These are phyloP conservation scores for Leishmania tarentolae DNA, from an alignment of 208 protist genomes.

Conservation along the genomic window DNA sequence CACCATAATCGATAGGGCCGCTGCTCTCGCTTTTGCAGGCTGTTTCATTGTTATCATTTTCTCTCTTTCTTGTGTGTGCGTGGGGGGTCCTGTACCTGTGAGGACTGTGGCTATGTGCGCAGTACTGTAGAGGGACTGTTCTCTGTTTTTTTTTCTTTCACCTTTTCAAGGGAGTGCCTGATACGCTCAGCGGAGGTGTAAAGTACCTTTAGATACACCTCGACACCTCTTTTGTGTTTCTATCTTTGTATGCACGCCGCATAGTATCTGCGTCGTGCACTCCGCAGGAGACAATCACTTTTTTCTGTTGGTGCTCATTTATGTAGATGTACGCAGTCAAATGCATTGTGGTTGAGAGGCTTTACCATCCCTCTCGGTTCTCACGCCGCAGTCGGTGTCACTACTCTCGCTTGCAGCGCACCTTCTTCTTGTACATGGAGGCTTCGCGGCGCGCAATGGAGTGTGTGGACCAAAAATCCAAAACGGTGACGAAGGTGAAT, in stretches of 20 bases:
- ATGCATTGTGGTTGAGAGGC: not conserved
- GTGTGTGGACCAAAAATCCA: not conserved
- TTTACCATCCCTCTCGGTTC: not conserved
- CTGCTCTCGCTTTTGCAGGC: not conserved
- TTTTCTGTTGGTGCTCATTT: too few relatives aligned
- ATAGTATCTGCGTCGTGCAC: not conserved
- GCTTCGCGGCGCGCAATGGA: not conserved
- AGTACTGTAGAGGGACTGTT: not conserved
- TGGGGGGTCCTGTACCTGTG: not conserved
- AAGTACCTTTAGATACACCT: not conserved
- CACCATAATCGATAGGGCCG: not conserved
- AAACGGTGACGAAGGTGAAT: not conserved
- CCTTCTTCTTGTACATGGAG: not conserved
- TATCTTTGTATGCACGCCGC: not conserved
- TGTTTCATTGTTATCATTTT: not conserved
- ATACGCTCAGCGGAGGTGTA: not conserved
- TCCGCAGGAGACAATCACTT: not conserved
- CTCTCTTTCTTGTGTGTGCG: not conserved
- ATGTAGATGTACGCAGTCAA: not conserved
- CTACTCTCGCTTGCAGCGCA: not conserved
- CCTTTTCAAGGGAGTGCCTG: not conserved
- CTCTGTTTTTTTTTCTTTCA: not conserved
- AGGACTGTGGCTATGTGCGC: not conserved
- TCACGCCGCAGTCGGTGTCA: not conserved
- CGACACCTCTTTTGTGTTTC: not conserved